A percentile compares a stretch with the other conserved stretches of the same genome.
Conservation (phyloP, 2,329 filamentous ascomycete genomes). For the Colletotrichum tofieldiae region DNA sequence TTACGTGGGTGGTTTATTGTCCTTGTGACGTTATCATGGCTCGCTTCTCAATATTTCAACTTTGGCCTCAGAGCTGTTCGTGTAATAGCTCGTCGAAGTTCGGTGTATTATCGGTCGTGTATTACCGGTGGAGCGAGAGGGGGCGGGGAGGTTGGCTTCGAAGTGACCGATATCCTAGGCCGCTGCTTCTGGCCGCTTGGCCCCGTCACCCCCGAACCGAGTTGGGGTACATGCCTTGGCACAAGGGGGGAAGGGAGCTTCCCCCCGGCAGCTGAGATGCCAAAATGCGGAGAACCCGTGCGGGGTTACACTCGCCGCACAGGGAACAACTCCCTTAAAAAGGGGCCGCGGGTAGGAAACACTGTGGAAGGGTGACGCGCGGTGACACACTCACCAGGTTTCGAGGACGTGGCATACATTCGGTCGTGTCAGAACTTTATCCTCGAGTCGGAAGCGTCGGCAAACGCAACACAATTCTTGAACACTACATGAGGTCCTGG, state of each 20-base stretch:
- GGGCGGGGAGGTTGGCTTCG: not conserved
- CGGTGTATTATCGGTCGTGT: not conserved
- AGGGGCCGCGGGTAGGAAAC: not conserved
- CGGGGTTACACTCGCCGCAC: constrained; percentile 29
- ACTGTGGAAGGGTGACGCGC: not conserved
- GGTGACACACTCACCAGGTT: not conserved
- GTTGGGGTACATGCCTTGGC: constrained; percentile 34
- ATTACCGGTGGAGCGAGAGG: not conserved
- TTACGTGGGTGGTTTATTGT: not conserved
- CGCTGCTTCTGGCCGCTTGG: constrained; percentile 20
- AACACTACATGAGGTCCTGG: not conserved
- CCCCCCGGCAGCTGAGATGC: constrained; percentile 18
- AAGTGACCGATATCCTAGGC: not conserved
- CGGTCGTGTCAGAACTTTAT: not conserved
- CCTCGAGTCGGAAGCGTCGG: not conserved
- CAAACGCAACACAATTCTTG: not conserved
- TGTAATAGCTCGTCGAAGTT: not conserved
- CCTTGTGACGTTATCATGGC: constrained; percentile 7
- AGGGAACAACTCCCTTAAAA: constrained; percentile 29
- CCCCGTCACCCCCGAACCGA: not conserved
- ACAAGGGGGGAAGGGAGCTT: constrained; percentile 19
- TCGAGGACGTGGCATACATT: not conserved
- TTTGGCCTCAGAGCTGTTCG: not conserved
- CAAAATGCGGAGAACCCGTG: constrained; percentile 42
- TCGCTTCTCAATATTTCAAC: not conserved